These are phyloP conservation scores for Murraya koenigii DNA, from an alignment of 345 rosid genomes.

Conservation along the genomic window DNA sequence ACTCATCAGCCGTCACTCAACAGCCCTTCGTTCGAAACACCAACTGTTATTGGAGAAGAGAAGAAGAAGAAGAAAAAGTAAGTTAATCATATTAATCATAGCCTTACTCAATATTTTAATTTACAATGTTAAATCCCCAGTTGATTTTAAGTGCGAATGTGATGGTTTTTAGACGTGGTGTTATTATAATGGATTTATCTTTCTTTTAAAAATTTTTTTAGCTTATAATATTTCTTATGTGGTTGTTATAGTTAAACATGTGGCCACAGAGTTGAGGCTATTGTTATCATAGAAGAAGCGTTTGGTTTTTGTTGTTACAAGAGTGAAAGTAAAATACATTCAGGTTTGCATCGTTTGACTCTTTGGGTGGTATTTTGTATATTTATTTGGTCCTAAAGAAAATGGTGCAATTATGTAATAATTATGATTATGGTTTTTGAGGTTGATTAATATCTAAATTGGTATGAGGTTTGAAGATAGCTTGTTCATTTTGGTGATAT, in stretches of 20 bases:
- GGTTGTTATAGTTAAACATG: constrained; percentile 52
- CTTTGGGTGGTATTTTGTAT: background rate
- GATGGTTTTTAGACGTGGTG: too few species aligned
- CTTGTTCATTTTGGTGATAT: background rate
- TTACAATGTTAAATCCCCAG: too few species aligned
- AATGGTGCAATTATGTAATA: background rate
- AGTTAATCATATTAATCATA: too few species aligned
- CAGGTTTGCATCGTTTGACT: constrained; percentile 43
- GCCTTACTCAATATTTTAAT: too few species aligned
- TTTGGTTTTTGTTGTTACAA: constrained; percentile 86
- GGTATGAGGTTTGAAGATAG: background rate
- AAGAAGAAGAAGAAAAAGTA: too few species aligned
- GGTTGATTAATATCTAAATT: background rate
- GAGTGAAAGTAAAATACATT: constrained; percentile 71
- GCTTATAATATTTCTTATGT: background rate
- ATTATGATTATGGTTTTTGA: background rate
- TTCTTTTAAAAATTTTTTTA: background rate
- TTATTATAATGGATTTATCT: background rate
- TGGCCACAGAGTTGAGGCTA: constrained; percentile 52
- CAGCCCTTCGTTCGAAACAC: too few species aligned
- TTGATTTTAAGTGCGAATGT: too few species aligned
- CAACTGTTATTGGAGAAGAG: too few species aligned
- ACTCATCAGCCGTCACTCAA: too few species aligned
- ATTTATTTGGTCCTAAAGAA: background rate
- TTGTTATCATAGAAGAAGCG: constrained; percentile 60